Base-by-base conservation (phyloP, 1,284 basidiomycete species). In the Fomitopsis palustris region DNA sequence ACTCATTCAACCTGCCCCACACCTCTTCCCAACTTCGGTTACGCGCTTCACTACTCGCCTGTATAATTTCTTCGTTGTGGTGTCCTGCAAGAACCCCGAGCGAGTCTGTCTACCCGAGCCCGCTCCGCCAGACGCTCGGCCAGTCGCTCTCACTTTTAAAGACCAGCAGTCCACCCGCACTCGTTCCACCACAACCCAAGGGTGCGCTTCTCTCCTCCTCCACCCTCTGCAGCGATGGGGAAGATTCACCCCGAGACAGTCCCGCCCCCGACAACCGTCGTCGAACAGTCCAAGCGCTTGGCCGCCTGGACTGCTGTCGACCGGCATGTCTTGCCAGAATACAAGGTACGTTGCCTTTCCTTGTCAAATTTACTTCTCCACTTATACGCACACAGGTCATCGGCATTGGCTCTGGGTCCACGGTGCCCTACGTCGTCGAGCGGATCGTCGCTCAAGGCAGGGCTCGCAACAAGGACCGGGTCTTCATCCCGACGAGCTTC, bases 341-440 rank as follows among this genome's bases (percentile, higher is more conserved):
- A 98, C 77, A 88, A 88, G 78, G 93, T 93, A 67, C 66, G 86
- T 75, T 54, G 60, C 25, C 42, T 12, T 12, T 29, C 16, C 38
- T 31, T 57, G 5, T 37, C 33, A 35, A 27, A 6, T 7, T 27
- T 3, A 29, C 9, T 9, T 23, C 17, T 16, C 41, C 23, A 3
- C 45, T n/a, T 31, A 33, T 6, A 45, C 41, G 16, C 3, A n/a
- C 51, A 41, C 54, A 95, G 93, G 80, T 95, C 59, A 93, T 96
- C 62, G 95, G 94, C 29, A 92, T 97, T 66, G 95, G 95, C 53
- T 95, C 90, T 61, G 93, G 96, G 33, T 97, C 95, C 1, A 99
- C 97, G 0, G 96, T 99, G 0, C 96, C 96, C 1, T 99, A 97
- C 71, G 96, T 98, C 57, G 95, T 99, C 38, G 96, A 99, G 69